Base-by-base conservation (phyloP, 1,284 basidiomycete genomes). In the Cutaneotrichosporon curvatum region DNA sequence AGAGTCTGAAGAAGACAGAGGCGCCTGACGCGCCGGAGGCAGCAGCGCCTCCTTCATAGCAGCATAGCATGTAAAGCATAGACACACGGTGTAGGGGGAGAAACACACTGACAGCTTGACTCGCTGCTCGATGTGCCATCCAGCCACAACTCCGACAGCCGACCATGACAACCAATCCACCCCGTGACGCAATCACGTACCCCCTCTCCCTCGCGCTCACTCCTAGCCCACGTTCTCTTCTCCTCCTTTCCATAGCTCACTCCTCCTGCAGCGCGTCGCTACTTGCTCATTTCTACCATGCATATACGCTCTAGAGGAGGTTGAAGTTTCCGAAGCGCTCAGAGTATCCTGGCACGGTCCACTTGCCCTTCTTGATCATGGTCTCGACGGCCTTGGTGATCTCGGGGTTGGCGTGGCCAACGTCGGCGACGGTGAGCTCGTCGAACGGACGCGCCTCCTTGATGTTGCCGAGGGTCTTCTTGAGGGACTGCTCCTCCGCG, bases 351-450 rank as follows among this genome's bases (percentile, higher is more conserved):
- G 91, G 90, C 49, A 95, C 89, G 67, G 85, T 87, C 86, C 90
- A 98, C 78, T 97, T 97, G 74, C 95, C 95, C 79, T 98, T 95
- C 81, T 87, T 85, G 65, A 97, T 74, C 91, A 97, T 97, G 63
- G 82, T 91, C 77, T 97, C 51, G 60, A 96, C 88, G 40, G 88
- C 83, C 74, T 95, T 83, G 43, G 79, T 75, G 70, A 98, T 85
- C 73, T 91, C 88, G 40, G 95, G 95, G 72, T 92, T 85, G 42
- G 95, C 94, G 56, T 84, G 79, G 59, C 85, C 83, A 61, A 98
- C 87, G 60, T 99, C 95, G 63, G 86, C 83, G 56, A 83, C 88
- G 43, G 90, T 94, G 59, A 99, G 80, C 71, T 98, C 87, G 70
- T 97, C 91, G 76, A 98, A 97, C 20, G 94, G 87, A 73, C 95